These are phyloP conservation scores for Trifolium subterraneum DNA, from an alignment of 306 rosid genomes.

Conservation along the genomic window DNA sequence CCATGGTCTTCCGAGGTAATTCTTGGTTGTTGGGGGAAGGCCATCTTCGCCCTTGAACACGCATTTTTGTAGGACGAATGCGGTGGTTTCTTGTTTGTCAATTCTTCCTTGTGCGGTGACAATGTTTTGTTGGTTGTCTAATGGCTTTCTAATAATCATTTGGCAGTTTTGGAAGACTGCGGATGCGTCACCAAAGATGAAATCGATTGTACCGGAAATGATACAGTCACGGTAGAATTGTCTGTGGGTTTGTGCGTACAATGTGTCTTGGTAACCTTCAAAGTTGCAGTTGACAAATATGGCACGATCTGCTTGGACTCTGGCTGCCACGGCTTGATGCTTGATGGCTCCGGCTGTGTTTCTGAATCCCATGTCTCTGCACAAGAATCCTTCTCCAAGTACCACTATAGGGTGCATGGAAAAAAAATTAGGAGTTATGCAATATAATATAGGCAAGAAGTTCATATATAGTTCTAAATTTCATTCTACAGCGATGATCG, in stretches of 20 bases:
- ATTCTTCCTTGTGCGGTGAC: conserved; percentile 75
- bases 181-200: conserved; percentile 81
- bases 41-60: conserved; percentile 46
- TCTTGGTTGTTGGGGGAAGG: conserved; percentile 41
- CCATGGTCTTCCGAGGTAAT: conserved; percentile 86
- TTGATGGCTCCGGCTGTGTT: conserved; percentile 82
- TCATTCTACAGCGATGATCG: neutral
- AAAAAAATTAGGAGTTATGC: neutral
- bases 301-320: conserved; percentile 66
- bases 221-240: conserved; percentile 73
- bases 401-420: conserved; percentile 55
- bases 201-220: conserved; percentile 71
- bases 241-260: conserved; percentile 70
- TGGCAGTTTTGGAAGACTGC: conserved; percentile 71
- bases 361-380: conserved; percentile 64
- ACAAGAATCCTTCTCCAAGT: conserved; percentile 74
- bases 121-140: conserved; percentile 58
- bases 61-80: conserved; percentile 70
- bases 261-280: conserved; percentile 81
- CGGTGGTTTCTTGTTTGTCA: conserved; percentile 56
- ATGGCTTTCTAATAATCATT: conserved; percentile 57
- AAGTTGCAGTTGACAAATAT: conserved; percentile 64
- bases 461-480: no score
- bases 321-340: conserved; percentile 77
- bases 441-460: neutral